phyloP scores from a whole-genome alignment of 2,329 filamentous ascomycete species.

The Diaporthe vaccinii region DNA sequence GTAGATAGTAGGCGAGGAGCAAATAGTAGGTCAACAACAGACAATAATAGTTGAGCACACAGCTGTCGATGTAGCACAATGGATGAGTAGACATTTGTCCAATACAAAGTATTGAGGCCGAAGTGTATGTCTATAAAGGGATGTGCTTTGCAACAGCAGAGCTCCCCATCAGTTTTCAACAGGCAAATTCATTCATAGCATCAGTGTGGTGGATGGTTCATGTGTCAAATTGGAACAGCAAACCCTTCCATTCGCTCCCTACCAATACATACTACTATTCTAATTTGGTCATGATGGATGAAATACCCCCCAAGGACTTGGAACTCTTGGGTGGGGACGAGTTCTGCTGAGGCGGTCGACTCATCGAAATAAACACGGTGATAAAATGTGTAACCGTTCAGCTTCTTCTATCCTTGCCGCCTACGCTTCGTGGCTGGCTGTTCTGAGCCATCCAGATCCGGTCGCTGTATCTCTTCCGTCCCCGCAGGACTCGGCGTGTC shows the following conservation, averaged over 20 bases:
- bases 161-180: too few species aligned
- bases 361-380: not conserved
- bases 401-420: constrained; percentile 45
- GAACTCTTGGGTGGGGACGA: not conserved
- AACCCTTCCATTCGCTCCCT: constrained; percentile 14
- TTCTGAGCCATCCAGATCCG: constrained; percentile 53
- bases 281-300: not conserved
- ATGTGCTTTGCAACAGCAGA: not conserved
- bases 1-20: not conserved
- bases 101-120: not conserved
- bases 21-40: not conserved
- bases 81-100: not conserved
- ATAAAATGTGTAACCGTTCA: not conserved
- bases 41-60: not conserved
- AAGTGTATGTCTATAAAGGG: not conserved
- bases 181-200: not conserved
- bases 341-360: too few species aligned
- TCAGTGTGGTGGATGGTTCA: not conserved
- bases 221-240: not conserved
- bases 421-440: constrained; percentile 50
- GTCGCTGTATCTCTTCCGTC: constrained; percentile 65
- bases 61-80: not conserved
- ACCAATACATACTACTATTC: not conserved
- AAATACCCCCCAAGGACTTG: not conserved
- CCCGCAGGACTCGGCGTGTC: constrained; percentile 61